phyloP scores from a whole-genome alignment of 73 alveolate species.

The Breviolum minutum region DNA sequence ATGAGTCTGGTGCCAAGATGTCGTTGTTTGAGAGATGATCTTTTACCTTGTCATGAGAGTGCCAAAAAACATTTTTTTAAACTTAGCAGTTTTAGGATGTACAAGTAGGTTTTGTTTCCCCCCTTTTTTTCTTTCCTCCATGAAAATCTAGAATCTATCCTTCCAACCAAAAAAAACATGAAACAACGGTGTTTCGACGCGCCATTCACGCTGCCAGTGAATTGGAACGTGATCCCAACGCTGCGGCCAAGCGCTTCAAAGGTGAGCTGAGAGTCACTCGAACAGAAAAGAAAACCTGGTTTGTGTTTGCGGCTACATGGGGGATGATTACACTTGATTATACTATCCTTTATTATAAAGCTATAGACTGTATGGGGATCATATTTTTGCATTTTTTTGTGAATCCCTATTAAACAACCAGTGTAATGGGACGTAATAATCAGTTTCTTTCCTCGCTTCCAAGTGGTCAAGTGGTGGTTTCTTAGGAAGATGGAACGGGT shows the following conservation, averaged over 20 bases:
- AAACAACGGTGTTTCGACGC: not conserved
- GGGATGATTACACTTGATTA: not conserved
- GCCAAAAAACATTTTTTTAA: not conserved
- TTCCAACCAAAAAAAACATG: not conserved
- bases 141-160: not conserved
- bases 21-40: not conserved
- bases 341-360: not conserved
- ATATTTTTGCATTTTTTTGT: not conserved
- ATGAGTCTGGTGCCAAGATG: not conserved
- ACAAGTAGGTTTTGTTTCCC: not conserved
- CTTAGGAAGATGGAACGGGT: too few species aligned
- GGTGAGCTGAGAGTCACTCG: conserved; percentile 39
- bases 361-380: not conserved
- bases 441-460: too few species aligned
- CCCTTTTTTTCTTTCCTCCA: not conserved
- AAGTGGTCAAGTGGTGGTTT: too few species aligned
- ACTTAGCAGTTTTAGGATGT: not conserved
- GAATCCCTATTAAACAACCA: not conserved
- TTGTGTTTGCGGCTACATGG: not conserved
- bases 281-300: not conserved
- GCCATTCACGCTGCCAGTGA: not conserved
- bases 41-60: not conserved
- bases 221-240: conserved; percentile 46
- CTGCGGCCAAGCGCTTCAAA: conserved; percentile 68
- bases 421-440: not conserved